Conservation (phyloP, 306 rosid genomes). For the Comarum palustre region DNA sequence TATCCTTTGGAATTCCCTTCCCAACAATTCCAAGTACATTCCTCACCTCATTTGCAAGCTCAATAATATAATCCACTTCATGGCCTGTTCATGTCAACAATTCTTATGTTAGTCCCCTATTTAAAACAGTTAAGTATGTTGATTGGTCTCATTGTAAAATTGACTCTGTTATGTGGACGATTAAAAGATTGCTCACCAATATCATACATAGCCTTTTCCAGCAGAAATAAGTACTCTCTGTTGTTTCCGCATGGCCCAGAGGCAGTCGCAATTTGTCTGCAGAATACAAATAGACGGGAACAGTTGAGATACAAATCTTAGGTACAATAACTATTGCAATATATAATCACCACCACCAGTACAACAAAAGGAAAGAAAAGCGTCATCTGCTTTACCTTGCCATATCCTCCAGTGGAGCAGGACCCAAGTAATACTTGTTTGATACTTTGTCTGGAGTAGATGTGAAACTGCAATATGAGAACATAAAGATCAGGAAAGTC, state of each 20-base stretch:
- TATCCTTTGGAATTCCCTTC: slow-evolving; percentile 45
- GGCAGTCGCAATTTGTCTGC: slow-evolving; percentile 96
- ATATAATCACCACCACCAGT: not conserved
- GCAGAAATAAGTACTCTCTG: slow-evolving; percentile 68
- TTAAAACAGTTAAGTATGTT: not conserved
- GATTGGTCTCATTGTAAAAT: not conserved
- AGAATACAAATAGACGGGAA: slow-evolving; percentile 27
- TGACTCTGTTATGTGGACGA: not conserved
- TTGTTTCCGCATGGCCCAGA: slow-evolving; percentile 96
- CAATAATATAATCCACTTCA: slow-evolving; percentile 77
- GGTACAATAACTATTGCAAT: not conserved
- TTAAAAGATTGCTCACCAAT: slow-evolving; percentile 52
- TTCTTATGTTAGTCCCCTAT: not conserved
- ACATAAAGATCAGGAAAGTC: slow-evolving; percentile 19
- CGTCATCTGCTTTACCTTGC: slow-evolving; percentile 52
- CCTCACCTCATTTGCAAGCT: slow-evolving; percentile 90
- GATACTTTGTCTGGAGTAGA: slow-evolving; percentile 76
- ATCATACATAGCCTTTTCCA: slow-evolving; percentile 82
- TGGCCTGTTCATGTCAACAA: slow-evolving; percentile 50
- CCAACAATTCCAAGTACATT: slow-evolving; percentile 56
- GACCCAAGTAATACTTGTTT: slow-evolving; percentile 90
- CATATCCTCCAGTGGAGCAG: slow-evolving; percentile 88
- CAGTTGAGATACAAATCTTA: not conserved
- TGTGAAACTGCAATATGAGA: slow-evolving; percentile 61
- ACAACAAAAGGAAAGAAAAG: not conserved